Base-by-base conservation (phyloP, 345 rosid species). In the Isatis tinctoria region DNA sequence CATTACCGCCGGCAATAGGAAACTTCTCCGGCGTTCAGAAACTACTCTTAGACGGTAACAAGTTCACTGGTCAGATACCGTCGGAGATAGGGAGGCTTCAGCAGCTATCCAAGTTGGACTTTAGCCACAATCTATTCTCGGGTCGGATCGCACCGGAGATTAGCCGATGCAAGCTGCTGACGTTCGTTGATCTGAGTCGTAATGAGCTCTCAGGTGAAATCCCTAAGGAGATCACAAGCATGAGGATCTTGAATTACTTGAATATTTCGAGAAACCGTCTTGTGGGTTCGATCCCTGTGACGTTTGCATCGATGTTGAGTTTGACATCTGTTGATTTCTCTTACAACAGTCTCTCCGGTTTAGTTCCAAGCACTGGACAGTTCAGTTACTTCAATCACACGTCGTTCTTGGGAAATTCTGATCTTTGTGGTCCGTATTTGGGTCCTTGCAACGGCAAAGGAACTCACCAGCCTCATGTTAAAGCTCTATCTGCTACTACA, bases 301-400 rank as follows among this genome's bases (percentile, higher is more conserved):
- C 97, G 5, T 80, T 91, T 60, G 69, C 97, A 8, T 65, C 85
- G 39, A 91, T 91, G 97, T 93, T 87, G 83, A 89, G 96, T 63
- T 82, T 91, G 67, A 91, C 97, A 30, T 85, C 93, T 10, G 90
- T 87, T 69, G 97, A 91, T 86, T 89, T 91, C 68, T 89, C 96
- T 6, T 91, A 85, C 75, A 91, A 91, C 87, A 87, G 87, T 77
- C 91, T 91, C 39, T 80, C 96, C 45, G 97, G 97, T 52, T 80
- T 89, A 59, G 96, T 91, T 79, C 97, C 97, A 6, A 85, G 88
- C n/a, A 80, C 87, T 56, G 97, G 97, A 40, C 96, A 91, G 79
- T 91, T 91, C 68, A 83, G 96, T 76, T 87, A 86, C 81, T 91
- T 91, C 7, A 89, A 91, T 32, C 78, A 84, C 85, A 87, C 97